Evolutionary conservation across 305 asterid species (phyloP).

Genomic region (Fraxinus greggii): DNA sequence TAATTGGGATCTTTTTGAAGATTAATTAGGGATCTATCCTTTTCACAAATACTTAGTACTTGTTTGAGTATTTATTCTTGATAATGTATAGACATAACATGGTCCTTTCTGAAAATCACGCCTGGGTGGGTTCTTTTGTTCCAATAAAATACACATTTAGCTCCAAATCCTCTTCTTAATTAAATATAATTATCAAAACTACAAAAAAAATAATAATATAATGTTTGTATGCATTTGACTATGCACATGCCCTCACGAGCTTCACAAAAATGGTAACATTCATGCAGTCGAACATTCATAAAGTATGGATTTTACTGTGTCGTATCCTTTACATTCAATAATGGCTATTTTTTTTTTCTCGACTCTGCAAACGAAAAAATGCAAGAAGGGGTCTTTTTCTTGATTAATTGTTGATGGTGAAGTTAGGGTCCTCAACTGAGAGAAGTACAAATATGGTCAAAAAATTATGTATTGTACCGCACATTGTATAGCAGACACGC

Average conservation of each 20-base stretch:
- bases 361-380: background rate
- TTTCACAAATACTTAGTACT: background rate
- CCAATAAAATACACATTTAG: background rate
- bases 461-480: conserved; percentile 21
- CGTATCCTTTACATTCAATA: background rate
- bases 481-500: conserved; percentile 4
- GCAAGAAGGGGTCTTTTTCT: conserved; percentile 3
- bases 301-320: background rate
- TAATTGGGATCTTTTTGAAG: background rate
- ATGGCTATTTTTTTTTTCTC: background rate
- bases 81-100: background rate
- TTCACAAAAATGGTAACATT: background rate
- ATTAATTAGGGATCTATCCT: background rate
- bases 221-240: conserved; percentile 25
- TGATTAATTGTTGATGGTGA: background rate
- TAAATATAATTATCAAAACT: background rate
- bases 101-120: background rate
- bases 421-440: conserved; percentile 12
- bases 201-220: background rate
- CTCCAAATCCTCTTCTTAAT: conserved; percentile 1
- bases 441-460: background rate
- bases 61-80: background rate
- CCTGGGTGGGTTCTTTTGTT: background rate
- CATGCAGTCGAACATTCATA: background rate
- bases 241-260: conserved; percentile 31